Percentiles rank a stretch among this genome's conserved stretches.
phyloP scores from a whole-genome alignment of 192 early-diverging fungal genomes.

The Coemansia sp. region DNA sequence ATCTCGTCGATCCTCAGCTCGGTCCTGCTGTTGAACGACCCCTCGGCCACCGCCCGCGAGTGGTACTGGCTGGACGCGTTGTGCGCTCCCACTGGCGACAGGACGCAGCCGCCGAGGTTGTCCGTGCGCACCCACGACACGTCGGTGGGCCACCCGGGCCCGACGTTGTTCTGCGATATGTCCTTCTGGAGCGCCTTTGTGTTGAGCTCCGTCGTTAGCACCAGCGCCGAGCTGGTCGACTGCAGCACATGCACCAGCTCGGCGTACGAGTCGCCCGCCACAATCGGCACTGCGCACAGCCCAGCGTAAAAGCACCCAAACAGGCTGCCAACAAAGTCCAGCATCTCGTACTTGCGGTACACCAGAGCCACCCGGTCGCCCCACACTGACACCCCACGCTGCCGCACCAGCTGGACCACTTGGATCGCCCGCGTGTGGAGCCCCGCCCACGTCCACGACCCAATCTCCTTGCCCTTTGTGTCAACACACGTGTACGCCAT shows the following conservation, averaged over 20 bases:
- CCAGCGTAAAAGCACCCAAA: conserved; percentile 82
- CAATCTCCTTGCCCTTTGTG: conserved; percentile 68
- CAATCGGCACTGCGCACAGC: conserved; percentile 80
- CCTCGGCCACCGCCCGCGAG: conserved; percentile 15
- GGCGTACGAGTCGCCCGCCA: conserved; percentile 74
- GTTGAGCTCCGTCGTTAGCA: conserved; percentile 80
- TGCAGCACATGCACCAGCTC: conserved; percentile 76
- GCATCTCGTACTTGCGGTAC: conserved; percentile 75
- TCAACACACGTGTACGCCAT: conserved; percentile 71
- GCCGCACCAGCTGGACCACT: conserved; percentile 64
- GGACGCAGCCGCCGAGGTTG: conserved; percentile 61
- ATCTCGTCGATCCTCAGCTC: conserved; percentile 26
- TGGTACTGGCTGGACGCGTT: conserved; percentile 26
- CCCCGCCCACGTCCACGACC: conserved; percentile 72
- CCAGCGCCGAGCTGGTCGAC: conserved; percentile 62
- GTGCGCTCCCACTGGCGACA: conserved; percentile 43
- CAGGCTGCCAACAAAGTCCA: conserved; percentile 79
- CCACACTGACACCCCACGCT: conserved; percentile 57
- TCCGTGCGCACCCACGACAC: conserved; percentile 85
- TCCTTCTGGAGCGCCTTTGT: conserved; percentile 73
- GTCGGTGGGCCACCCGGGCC: conserved; percentile 61
- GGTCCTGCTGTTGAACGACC: conserved; percentile 9
- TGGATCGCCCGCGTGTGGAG: conserved; percentile 69
- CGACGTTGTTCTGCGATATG: conserved; percentile 52
- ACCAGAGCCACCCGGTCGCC: conserved; percentile 76